Evolutionary conservation across 345 rosid genomes (phyloP), one percentile per base, ranked within the genome.

Genomic region (Eucalyptus erythrocorys): DNA sequence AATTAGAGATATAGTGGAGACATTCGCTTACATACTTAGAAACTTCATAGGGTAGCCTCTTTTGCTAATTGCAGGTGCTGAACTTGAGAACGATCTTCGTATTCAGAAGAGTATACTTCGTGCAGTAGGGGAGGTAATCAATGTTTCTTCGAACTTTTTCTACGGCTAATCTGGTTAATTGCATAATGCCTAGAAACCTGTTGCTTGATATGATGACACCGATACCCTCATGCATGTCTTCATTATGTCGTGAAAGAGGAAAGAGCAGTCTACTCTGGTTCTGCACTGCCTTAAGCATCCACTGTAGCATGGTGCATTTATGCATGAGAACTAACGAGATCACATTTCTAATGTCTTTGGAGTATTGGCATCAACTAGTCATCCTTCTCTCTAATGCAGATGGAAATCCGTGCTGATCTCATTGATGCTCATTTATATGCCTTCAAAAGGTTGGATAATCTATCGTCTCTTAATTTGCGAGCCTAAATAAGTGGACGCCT

Each of bases 341-440:
- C 19, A 13, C 27, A 42, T 40, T 76, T 15, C 45, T 76, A 37
- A 40, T 37, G 82, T 76, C 47, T 76, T 37, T 26, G 15, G 27
- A 42, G 27, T 40, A 76, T 76, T 22, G 24, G 27, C 84, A 76
- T 76, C 47, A 76, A 40, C 47, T 40, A 17, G 8, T 76, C 47
- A 76, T 76, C 82, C 84, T 76, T 40, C 47, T 89, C 55, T 76
- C 42, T 64, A 47, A 64, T 93, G 66, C 91, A 98, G 99, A 96
- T 98, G 98, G 99, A 98, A 90, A 91, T 96, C 85, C 95, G 93
- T 91, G 94, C 97, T 88, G 99, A 98, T 96, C 96, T 98, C 90
- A 93, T 98, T 96, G 99, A 98, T 93, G 95, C 96, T 88, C 98
- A 98, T 94, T 89, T 98, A 94, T 98, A 98, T 88, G 99, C 99